Base-by-base conservation (phyloP, 1,284 basidiomycete genomes). In the Leccinum pachyderme region DNA sequence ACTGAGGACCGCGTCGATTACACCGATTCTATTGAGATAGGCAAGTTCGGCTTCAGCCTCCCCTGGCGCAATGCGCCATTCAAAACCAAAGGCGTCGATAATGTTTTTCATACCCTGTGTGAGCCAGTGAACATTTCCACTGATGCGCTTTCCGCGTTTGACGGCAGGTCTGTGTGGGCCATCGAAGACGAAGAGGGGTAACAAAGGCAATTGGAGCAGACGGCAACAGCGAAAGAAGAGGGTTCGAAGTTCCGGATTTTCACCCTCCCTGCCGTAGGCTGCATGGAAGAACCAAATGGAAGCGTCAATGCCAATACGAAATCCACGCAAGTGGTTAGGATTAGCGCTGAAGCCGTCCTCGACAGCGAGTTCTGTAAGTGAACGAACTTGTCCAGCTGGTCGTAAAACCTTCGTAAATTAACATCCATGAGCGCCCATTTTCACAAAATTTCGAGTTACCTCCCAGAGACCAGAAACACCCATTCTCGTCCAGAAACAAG, bases 41-140 rank as follows among this genome's bases (percentile, higher is more conserved):
- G 96, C 96, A 1, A 99, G 78, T 67, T 99, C 96, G 0, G 96
- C 96, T 71, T 99, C 96, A 0, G 96, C 96, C 72, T 98, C 96
- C 11, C 93, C 96, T 0, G 92, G 92, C 5, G 96, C 96, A 67
- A 81, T 85, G 67, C 86, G 80, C 84, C 87, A 93, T 66, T 94
- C 89, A 60, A 93, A 92, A 0, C 95, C 94, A 73, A 95, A 95
- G 0, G 89, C 87, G 51, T 91, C 85, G 5, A 97, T 84, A 51
- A 98, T 86, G 37, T 80, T 78, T 70, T 92, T 89, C 82, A 94
- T 91, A 18, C 81, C 80, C 52, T 75, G 73, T 8, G 81, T 79
- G 53, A 90, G 77, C 71, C 81, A 82, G 64, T 89, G 83, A n/a
- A 75, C 71, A 15, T 83, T 81, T 56, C 77, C 80, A 45, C 77